Evolutionary conservation across 495 filamentous ascomycete species (phyloP).

Genomic region (Xylaria flabelliformis): DNA sequence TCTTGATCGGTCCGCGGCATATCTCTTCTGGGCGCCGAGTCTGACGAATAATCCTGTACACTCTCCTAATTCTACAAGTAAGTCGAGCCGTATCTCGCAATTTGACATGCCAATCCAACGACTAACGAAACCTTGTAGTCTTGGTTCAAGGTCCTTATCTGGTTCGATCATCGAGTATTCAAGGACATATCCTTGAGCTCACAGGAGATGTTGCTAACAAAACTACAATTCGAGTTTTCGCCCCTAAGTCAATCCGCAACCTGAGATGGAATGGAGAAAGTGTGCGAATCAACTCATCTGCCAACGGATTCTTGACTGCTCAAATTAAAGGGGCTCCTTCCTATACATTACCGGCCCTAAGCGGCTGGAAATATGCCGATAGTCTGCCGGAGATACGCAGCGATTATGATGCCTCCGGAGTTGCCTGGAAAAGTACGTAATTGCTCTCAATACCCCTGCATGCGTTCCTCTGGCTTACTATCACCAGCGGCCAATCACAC

Average conservation of each 20-base stretch:
- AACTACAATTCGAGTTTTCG: conserved; percentile 67
- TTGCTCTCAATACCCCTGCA: background rate
- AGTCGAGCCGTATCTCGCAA: conserved; percentile 16
- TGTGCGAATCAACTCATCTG: conserved; percentile 47
- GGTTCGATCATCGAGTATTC: conserved; percentile 62
- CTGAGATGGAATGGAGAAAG: conserved; percentile 69
- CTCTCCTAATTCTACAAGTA: conserved; percentile 52
- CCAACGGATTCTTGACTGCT: conserved; percentile 52
- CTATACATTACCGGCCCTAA: conserved; percentile 51
- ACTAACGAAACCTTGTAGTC: conserved; percentile 35
- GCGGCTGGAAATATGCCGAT: conserved; percentile 68
- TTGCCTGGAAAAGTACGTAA: conserved; percentile 36
- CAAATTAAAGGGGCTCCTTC: conserved; percentile 47
- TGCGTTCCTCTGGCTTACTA: background rate
- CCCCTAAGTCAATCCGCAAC: conserved; percentile 54
- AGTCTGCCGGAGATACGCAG: conserved; percentile 67
- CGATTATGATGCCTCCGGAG: conserved; percentile 65
- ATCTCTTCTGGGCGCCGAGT: conserved; percentile 63
- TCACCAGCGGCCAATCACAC: conserved; percentile 52
- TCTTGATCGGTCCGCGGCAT: conserved; percentile 59
- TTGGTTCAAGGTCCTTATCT: conserved; percentile 75
- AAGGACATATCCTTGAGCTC: conserved; percentile 56
- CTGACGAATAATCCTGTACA: conserved; percentile 58
- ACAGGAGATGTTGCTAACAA: conserved; percentile 71
- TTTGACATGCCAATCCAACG: background rate